phyloP scores from a whole-genome alignment of 2,329 filamentous ascomycete genomes.

The Pseudogymnoascus sp. region DNA sequence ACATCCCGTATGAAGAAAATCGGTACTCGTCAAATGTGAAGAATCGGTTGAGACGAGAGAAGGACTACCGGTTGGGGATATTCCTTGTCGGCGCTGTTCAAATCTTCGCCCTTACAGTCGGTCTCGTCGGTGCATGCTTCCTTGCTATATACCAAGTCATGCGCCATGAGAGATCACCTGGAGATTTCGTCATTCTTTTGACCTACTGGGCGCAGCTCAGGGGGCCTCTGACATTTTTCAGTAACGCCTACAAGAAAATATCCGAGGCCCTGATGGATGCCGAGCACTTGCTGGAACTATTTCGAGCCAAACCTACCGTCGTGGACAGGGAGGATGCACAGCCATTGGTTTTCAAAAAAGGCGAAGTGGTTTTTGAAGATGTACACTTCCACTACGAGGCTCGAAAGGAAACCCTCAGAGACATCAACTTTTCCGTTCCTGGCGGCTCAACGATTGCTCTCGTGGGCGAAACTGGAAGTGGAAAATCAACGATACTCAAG shows the following conservation, averaged over 20 bases:
- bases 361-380: constrained; percentile 47
- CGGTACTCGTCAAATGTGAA: constrained; percentile 29
- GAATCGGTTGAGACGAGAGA: constrained; percentile 33
- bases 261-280: constrained; percentile 55
- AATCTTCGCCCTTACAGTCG: constrained; percentile 41
- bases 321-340: constrained; percentile 41
- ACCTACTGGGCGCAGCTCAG: constrained; percentile 55
- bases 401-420: constrained; percentile 44
- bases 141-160: constrained; percentile 50
- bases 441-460: constrained; percentile 53
- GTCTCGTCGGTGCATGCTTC: constrained; percentile 43
- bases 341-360: constrained; percentile 39
- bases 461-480: constrained; percentile 56
- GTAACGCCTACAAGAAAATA: constrained; percentile 43
- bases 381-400: constrained; percentile 52
- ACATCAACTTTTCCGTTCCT: constrained; percentile 43
- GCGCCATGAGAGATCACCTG: constrained; percentile 44
- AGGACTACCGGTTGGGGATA: constrained; percentile 31
- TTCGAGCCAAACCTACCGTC: constrained; percentile 53
- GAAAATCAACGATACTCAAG: constrained; percentile 58
- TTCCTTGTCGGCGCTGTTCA: constrained; percentile 37
- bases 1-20: constrained; percentile 3
- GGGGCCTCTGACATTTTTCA: constrained; percentile 44
- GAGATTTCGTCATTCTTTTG: constrained; percentile 58
- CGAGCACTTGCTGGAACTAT: constrained; percentile 52